phyloP scores from a whole-genome alignment of 2,329 filamentous ascomycete species.

The Scedosporium apiospermum region DNA sequence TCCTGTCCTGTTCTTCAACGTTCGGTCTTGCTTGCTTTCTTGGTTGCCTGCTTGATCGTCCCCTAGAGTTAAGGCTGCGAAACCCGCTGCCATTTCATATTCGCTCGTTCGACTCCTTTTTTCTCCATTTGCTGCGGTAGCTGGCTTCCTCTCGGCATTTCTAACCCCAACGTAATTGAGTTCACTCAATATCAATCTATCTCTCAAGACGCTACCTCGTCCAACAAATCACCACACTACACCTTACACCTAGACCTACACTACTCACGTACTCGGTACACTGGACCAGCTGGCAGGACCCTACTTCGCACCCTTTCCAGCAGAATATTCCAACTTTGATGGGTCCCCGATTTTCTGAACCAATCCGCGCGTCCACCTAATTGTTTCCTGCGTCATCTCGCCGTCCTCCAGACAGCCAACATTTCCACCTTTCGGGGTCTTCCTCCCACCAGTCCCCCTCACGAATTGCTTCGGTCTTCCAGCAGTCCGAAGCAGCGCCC shows the following conservation, averaged over 20 bases:
- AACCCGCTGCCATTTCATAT: neutral
- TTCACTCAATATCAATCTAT: too few species aligned
- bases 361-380: neutral
- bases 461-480: neutral
- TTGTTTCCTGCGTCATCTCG: neutral
- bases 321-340: neutral
- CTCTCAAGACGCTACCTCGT: too few species aligned
- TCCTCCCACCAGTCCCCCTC: neutral
- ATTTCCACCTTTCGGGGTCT: neutral
- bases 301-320: neutral
- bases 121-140: neutral
- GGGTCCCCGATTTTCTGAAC: neutral
- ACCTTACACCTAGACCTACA: too few species aligned
- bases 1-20: neutral
- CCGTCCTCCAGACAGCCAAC: neutral
- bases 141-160: conserved; percentile 1
- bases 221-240: neutral
- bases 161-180: neutral
- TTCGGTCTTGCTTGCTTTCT: neutral
- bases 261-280: neutral
- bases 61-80: neutral
- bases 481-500: neutral
- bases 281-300: neutral
- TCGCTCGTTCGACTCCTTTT: neutral
- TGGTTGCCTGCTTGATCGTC: too few species aligned